Evolutionary conservation across 306 rosid genomes (phyloP).

Genomic region (Lathyrus oleraceus): DNA sequence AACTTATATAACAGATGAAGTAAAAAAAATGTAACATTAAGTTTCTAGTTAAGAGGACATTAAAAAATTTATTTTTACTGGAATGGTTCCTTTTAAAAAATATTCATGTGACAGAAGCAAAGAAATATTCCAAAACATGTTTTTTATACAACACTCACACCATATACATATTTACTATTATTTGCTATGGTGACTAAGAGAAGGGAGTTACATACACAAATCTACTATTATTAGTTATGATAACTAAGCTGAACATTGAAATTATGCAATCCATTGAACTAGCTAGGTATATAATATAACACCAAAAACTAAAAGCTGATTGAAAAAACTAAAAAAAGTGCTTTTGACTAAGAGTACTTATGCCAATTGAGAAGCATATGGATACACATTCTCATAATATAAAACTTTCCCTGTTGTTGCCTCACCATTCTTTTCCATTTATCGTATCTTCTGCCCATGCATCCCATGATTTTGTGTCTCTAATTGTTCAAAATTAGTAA

Average conservation of each 20-base stretch:
- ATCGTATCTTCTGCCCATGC: conserved; percentile 49
- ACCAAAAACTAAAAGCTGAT: conserved; percentile 21
- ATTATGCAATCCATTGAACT: conserved; percentile 28
- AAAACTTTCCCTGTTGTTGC: conserved; percentile 77
- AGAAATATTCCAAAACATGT: not conserved
- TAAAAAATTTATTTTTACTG: no score
- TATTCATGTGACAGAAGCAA: not conserved
- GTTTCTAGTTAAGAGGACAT: conserved; percentile 23
- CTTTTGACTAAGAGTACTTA: conserved; percentile 50
- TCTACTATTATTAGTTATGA: conserved; percentile 11
- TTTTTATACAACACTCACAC: no score
- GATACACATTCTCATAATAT: conserved; percentile 78
- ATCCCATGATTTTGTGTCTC: conserved; percentile 25
- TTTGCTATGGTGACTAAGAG: conserved; percentile 11
- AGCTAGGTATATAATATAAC: conserved; percentile 4
- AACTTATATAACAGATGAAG: not conserved
- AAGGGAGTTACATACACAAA: conserved; percentile 17
- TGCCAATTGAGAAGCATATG: conserved; percentile 79
- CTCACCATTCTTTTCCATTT: conserved; percentile 72
- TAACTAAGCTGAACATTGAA: not conserved
- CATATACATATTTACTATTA: not conserved
- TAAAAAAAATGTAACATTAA: not conserved
- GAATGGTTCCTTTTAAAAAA: not conserved
- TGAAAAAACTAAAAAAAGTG: conserved; percentile 8
- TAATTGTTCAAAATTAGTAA: conserved; percentile 27